Percentiles rank a stretch among this genome's conserved stretches.
Evolutionary conservation across 2,329 filamentous ascomycete genomes (phyloP).

Genomic region (Epichloe brachyelytri): DNA sequence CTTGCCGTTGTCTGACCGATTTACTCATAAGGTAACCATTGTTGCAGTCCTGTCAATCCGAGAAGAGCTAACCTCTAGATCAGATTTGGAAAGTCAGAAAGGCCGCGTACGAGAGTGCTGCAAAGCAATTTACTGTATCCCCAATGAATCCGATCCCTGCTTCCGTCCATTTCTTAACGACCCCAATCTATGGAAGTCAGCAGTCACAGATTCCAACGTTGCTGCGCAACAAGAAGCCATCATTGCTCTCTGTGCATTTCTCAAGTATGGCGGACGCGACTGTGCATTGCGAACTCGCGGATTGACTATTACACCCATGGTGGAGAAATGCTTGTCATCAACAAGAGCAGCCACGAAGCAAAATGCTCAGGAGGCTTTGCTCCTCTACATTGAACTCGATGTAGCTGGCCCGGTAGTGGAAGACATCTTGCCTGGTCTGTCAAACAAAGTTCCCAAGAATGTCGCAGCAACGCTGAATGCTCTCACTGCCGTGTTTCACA

Average conservation of each 20-base stretch:
- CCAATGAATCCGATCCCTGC: slow-evolving; percentile 71
- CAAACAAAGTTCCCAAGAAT: slow-evolving; percentile 85
- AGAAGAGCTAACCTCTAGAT: slow-evolving; percentile 5
- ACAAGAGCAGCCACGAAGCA: slow-evolving; percentile 82
- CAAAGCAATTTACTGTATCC: slow-evolving; percentile 73
- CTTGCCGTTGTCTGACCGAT: slow-evolving; percentile 66
- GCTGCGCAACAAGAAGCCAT: slow-evolving; percentile 92
- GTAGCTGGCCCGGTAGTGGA: slow-evolving; percentile 76
- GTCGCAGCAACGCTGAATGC: slow-evolving; percentile 59
- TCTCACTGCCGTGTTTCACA: slow-evolving; percentile 76
- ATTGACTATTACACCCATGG: slow-evolving; percentile 62
- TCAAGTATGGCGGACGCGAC: slow-evolving; percentile 78
- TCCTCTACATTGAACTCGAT: slow-evolving; percentile 85
- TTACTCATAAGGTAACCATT: slow-evolving; percentile 60
- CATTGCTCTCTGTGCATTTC: slow-evolving; percentile 74
- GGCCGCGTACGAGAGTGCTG: slow-evolving; percentile 82
- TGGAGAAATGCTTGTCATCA: slow-evolving; percentile 82
- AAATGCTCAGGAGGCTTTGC: slow-evolving; percentile 70
- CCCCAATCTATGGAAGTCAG: slow-evolving; percentile 77
- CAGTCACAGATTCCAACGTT: slow-evolving; percentile 88
- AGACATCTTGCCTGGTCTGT: slow-evolving; percentile 70
- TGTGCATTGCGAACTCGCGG: slow-evolving; percentile 66
- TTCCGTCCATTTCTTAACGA: slow-evolving; percentile 85
- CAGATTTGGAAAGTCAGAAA: slow-evolving; percentile 96
- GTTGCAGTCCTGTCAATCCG: not conserved